Evolutionary conservation across 169 alveolate species (phyloP).

Genomic region (Miamiensis avidus): DNA sequence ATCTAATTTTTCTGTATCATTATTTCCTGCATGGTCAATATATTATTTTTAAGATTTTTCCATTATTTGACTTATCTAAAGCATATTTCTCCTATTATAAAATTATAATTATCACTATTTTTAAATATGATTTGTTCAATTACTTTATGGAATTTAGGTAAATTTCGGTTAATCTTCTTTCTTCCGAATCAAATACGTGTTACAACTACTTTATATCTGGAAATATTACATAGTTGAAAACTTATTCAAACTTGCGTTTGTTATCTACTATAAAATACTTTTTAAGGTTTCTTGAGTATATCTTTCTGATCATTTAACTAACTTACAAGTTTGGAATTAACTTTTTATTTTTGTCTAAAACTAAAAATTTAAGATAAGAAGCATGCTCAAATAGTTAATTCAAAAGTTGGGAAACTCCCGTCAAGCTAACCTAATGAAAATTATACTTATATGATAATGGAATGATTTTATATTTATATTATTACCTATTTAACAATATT

Average conservation of each 20-base stretch:
- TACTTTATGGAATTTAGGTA: background rate
- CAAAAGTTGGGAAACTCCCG: background rate
- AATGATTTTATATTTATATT: too few relatives aligned
- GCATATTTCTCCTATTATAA: background rate
- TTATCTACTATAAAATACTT: background rate
- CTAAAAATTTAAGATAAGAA: background rate
- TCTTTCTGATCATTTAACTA: background rate
- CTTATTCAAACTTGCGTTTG: background rate
- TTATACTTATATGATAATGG: too few relatives aligned
- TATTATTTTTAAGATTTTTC: background rate
- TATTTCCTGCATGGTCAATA: background rate
- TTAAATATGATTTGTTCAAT: too few relatives aligned
- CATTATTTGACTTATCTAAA: background rate
- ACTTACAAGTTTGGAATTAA: too few relatives aligned
- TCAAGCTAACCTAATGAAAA: background rate
- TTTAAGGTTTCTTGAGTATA: background rate
- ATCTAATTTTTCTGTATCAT: background rate
- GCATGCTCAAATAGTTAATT: too few relatives aligned
- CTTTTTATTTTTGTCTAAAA: background rate
- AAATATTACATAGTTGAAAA: background rate
- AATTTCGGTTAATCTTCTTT: background rate
- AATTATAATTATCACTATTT: too few relatives aligned
- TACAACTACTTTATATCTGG: background rate
- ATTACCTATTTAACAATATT: background rate
- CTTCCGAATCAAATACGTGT: background rate